Conservation (phyloP, 805 yeast genomes). For the Cyberlindnera meyerae region DNA sequence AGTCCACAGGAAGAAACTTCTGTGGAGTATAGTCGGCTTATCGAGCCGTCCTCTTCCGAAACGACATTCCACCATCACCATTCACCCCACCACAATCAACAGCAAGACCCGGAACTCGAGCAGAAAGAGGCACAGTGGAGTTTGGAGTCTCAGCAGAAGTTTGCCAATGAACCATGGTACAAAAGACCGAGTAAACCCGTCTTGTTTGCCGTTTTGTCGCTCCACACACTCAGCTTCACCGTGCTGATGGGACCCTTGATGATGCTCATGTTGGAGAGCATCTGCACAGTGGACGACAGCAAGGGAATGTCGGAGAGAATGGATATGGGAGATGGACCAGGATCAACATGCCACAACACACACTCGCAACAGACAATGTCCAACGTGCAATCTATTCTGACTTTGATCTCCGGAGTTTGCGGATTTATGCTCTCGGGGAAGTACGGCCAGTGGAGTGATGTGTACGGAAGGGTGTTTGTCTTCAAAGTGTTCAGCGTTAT, state of each 20-base stretch:
- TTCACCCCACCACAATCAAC: neutral
- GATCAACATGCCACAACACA: neutral
- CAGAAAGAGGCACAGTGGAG: conserved; percentile 11
- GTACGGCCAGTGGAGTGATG: conserved; percentile 23
- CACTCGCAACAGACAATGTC: conserved; percentile 17
- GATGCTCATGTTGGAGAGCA: conserved; percentile 15
- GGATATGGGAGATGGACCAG: neutral
- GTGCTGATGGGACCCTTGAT: conserved; percentile 18
- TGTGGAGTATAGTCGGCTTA: too few relatives aligned
- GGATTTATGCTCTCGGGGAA: conserved; percentile 22
- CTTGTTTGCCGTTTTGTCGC: conserved; percentile 10
- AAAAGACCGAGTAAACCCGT: conserved; percentile 14
- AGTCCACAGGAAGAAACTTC: too few relatives aligned
- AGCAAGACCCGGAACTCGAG: neutral
- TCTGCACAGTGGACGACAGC: conserved; percentile 3
- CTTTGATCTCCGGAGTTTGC: conserved; percentile 17
- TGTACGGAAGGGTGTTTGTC: conserved; percentile 21
- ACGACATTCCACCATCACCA: neutral
- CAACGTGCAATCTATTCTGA: conserved; percentile 15
- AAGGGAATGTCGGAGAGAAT: neutral
- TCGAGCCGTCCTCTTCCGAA: too few relatives aligned
- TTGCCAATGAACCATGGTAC: conserved; percentile 13
- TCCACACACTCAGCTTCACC: conserved; percentile 15
- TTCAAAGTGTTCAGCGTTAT: conserved; percentile 17
- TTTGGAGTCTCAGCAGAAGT: conserved; percentile 3